These are phyloP conservation scores for Hypoxylon sp. DNA, from an alignment of 2,329 filamentous ascomycete species.

Conservation along the genomic window DNA sequence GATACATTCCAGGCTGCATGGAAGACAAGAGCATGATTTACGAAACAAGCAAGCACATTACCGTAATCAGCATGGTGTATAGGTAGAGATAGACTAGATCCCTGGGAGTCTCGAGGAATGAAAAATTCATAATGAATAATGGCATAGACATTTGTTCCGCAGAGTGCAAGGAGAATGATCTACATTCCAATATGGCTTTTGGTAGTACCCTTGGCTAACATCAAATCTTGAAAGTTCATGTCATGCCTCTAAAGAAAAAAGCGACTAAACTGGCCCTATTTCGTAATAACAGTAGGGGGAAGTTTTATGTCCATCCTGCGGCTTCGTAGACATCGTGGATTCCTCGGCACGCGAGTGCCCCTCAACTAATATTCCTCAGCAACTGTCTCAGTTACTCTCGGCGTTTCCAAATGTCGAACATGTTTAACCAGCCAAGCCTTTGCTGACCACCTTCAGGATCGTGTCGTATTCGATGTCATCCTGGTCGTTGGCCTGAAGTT, in stretches of 20 bases:
- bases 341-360: slow-evolving; percentile 41
- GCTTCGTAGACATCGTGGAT: slow-evolving; percentile 50
- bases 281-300: slow-evolving; percentile 40
- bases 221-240: slow-evolving; percentile 54
- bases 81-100: slow-evolving; percentile 7
- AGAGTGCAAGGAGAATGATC: slow-evolving; percentile 49
- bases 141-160: slow-evolving; percentile 34
- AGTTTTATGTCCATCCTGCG: slow-evolving; percentile 46
- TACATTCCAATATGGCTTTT: slow-evolving; percentile 52
- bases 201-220: slow-evolving; percentile 54
- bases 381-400: slow-evolving; percentile 34
- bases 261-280: slow-evolving; percentile 49
- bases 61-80: not conserved
- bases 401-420: slow-evolving; percentile 26
- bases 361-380: slow-evolving; percentile 39
- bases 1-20: slow-evolving; percentile 80
- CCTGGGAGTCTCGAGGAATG: slow-evolving; percentile 9
- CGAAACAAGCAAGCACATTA: not conserved
- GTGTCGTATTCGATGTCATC: slow-evolving; percentile 86
- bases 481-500: slow-evolving; percentile 87
- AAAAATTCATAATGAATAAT: slow-evolving; percentile 34
- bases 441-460: slow-evolving; percentile 77
- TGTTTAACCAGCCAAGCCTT: slow-evolving; percentile 68
- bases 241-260: slow-evolving; percentile 52
- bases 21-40: slow-evolving; percentile 63